A percentile compares a stretch with the other conserved stretches of the same genome.
phyloP scores from a whole-genome alignment of 495 filamentous ascomycete species.

The Neurospora pannonica region DNA sequence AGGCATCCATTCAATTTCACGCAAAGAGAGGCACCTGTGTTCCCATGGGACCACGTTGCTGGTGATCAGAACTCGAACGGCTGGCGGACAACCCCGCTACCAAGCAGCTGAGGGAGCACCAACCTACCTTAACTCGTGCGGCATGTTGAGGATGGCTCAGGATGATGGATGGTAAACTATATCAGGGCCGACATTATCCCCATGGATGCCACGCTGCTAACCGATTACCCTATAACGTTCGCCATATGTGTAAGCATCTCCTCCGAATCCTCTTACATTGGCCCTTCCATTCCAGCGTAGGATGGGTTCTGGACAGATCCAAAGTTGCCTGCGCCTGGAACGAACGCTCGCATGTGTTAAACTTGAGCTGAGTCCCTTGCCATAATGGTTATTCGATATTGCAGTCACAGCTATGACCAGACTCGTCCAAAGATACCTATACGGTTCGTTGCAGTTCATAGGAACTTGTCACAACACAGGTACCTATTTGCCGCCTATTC shows the following conservation, averaged over 20 bases:
- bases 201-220: slow-evolving; percentile 10
- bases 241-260: background rate
- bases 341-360: background rate
- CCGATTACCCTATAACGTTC: background rate
- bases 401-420: background rate
- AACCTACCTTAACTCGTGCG: background rate
- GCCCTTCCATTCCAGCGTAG: background rate
- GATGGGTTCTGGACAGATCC: background rate
- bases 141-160: background rate
- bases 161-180: background rate
- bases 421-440: background rate
- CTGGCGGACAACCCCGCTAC: background rate
- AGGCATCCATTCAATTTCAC: background rate
- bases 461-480: background rate
- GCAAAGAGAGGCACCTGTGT: background rate
- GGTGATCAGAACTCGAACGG: slow-evolving; percentile 5
- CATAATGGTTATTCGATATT: background rate
- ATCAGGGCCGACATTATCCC: background rate
- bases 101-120: background rate
- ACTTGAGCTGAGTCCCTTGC: background rate
- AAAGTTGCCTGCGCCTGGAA: background rate
- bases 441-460: background rate
- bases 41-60: background rate
- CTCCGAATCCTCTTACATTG: background rate
- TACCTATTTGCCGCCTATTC: background rate